These are phyloP conservation scores for Scortechinia acanthostroma DNA, from an alignment of 2,329 filamentous ascomycete genomes.

Conservation along the genomic window DNA sequence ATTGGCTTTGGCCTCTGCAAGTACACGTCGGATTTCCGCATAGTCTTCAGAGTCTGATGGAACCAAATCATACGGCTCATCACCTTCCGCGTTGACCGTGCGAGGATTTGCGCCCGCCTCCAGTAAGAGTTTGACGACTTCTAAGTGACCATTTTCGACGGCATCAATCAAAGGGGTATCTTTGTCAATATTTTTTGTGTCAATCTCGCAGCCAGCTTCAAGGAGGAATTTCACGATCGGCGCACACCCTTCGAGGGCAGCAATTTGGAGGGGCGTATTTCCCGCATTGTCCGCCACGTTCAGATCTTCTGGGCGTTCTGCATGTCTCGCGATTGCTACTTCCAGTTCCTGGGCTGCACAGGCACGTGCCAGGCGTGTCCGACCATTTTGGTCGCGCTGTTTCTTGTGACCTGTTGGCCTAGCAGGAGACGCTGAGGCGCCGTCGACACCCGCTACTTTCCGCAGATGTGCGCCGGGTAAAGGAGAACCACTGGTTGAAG, in stretches of 20 bases:
- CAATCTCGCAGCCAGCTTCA: constrained; percentile 53
- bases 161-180: constrained; percentile 71
- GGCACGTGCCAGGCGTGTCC: constrained; percentile 59
- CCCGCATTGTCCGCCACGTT: constrained; percentile 64
- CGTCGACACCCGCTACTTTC: constrained; percentile 16
- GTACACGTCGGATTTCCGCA: constrained; percentile 45
- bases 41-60: constrained; percentile 35
- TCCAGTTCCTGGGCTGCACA: constrained; percentile 58
- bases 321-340: constrained; percentile 45
- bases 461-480: constrained; percentile 26
- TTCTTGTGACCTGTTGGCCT: constrained; percentile 43
- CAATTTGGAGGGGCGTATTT: constrained; percentile 67
- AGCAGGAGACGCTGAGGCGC: constrained; percentile 36
- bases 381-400: constrained; percentile 62
- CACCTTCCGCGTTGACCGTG: constrained; percentile 58
- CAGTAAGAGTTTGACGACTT: constrained; percentile 60
- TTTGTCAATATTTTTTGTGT: constrained; percentile 43
- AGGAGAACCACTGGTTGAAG: constrained; percentile 30
- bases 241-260: constrained; percentile 59
- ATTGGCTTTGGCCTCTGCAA: constrained; percentile 30
- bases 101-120: constrained; percentile 63
- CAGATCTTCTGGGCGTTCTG: constrained; percentile 58
- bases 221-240: constrained; percentile 63
- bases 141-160: constrained; percentile 65
- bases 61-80: constrained; percentile 63